Base-by-base conservation (phyloP, 2,329 filamentous ascomycete species). In the Pseudofabraea citricarpa region DNA sequence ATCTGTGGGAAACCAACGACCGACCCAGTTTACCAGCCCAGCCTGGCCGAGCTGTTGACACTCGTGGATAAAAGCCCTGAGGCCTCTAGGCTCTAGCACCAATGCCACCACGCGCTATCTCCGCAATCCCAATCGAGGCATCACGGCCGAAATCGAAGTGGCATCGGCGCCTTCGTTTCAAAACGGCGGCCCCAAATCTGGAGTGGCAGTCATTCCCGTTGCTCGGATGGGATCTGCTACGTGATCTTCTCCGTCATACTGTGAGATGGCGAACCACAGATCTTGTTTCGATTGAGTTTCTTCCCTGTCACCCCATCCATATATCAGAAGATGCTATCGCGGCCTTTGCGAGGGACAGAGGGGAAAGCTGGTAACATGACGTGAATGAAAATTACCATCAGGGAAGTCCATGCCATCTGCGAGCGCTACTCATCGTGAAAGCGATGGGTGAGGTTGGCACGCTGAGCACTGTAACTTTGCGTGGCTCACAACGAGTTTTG, bases 271-370 rank as follows among this genome's bases (percentile, higher is more conserved):
- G 21, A 22, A 37, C 35, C 35, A 37, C 15, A 18, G 21, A 22
- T 22, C 21, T 22, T 37, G 35, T 37, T 37, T 37, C 35, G 35
- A 37, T 37, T 37, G 35, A 37, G 35, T 37, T 37, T 37, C 35
- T 37, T 21, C 23, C 35, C 35, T n/a, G n/a, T n/a, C n/a, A n/a
- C n/a, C n/a, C n/a, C n/a, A n/a, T n/a, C n/a, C n/a, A n/a, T n/a
- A n/a, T n/a, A n/a, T n/a, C n/a, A n/a, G n/a, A n/a, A n/a, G n/a
- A n/a, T n/a, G n/a, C n/a, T n/a, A n/a, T n/a, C n/a, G n/a, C 23
- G 19, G 20, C 35, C 35, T 16, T 36, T 21, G 19, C 29, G 29
- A 13, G 29, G 29, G 29, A 6, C 29, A 32, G 29, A 32, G n/a
- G n/a, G n/a, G n/a, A n/a, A n/a, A n/a, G n/a, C n/a, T n/a, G n/a